Conservation (phyloP, 768 basidiomycete genomes). For the Russula olivacea region DNA sequence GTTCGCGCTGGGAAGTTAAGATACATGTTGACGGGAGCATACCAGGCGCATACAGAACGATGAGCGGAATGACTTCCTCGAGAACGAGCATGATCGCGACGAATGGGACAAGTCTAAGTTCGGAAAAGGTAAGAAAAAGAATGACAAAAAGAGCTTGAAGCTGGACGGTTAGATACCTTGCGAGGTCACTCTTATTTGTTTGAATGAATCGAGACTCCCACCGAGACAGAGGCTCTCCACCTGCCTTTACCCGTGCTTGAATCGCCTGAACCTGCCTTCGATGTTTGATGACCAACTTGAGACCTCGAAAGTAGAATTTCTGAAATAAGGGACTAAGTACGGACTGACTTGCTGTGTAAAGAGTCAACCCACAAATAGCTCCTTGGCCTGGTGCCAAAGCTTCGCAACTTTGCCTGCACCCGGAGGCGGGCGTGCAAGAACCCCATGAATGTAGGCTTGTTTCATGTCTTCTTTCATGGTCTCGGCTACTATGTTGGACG, state of each 20-base stretch:
- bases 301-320: conserved; percentile 83
- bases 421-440: conserved; percentile 58
- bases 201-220: conserved; percentile 52
- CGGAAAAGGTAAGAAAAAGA: conserved; percentile 14
- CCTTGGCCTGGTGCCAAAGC: conserved; percentile 44
- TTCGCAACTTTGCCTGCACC: conserved; percentile 52
- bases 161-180: conserved; percentile 47
- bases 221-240: conserved; percentile 59
- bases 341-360: background rate
- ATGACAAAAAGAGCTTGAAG: background rate
- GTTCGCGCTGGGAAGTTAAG: conserved; percentile 69
- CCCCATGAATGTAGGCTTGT: conserved; percentile 62
- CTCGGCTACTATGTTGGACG: conserved; percentile 37
- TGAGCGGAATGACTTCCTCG: conserved; percentile 77
- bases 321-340: conserved; percentile 13
- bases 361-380: conserved; percentile 38
- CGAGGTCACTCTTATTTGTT: conserved; percentile 58
- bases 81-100: conserved; percentile 63
- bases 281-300: conserved; percentile 65
- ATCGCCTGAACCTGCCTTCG: conserved; percentile 51
- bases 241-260: conserved; percentile 47
- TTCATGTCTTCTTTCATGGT: conserved; percentile 55
- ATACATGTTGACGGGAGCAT: conserved; percentile 85
- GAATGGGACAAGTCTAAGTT: conserved; percentile 67
- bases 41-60: conserved; percentile 79